Conservation (phyloP, 805 yeast genomes). For the Pachysolen tannophilus region DNA sequence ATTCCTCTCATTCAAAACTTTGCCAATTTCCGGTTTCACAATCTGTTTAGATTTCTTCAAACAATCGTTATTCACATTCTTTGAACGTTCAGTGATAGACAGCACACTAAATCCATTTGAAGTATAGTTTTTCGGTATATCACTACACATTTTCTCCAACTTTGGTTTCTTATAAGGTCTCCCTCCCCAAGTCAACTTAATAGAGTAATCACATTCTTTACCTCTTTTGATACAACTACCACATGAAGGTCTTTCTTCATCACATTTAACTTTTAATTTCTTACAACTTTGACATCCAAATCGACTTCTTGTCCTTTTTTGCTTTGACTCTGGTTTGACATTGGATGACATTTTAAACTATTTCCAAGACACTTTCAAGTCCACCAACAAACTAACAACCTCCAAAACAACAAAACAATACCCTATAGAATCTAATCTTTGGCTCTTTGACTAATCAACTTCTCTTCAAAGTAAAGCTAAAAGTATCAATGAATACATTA, state of each 20-base stretch:
- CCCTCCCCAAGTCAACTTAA: slow-evolving; percentile 70
- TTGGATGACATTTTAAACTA: too few species aligned
- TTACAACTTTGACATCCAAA: slow-evolving; percentile 59
- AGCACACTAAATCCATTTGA: slow-evolving; percentile 7
- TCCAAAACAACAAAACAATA: too few species aligned
- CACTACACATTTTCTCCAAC: slow-evolving; percentile 23
- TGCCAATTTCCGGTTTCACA: too few species aligned
- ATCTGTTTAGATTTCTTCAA: too few species aligned
- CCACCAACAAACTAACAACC: too few species aligned
- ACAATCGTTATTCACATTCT: too few species aligned
- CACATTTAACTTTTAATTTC: slow-evolving; percentile 58
- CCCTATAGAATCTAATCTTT: too few species aligned
- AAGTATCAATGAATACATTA: too few species aligned
- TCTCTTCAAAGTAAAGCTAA: too few species aligned
- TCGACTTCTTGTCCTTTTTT: slow-evolving; percentile 36
- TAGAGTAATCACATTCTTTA: slow-evolving; percentile 50
- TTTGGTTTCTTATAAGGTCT: slow-evolving; percentile 46
- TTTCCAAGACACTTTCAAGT: not conserved
- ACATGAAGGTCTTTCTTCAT: slow-evolving; percentile 59
- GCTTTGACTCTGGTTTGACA: slow-evolving; percentile 6
- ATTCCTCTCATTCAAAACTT: too few species aligned
- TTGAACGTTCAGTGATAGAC: too few species aligned
- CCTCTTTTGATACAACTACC: slow-evolving; percentile 41
- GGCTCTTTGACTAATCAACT: too few species aligned
- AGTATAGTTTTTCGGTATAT: slow-evolving; percentile 9